A percentile compares a stretch with the other conserved stretches of the same genome.
Conservation (phyloP, 1,284 basidiomycete species). For the Quambalaria eucalypti region DNA sequence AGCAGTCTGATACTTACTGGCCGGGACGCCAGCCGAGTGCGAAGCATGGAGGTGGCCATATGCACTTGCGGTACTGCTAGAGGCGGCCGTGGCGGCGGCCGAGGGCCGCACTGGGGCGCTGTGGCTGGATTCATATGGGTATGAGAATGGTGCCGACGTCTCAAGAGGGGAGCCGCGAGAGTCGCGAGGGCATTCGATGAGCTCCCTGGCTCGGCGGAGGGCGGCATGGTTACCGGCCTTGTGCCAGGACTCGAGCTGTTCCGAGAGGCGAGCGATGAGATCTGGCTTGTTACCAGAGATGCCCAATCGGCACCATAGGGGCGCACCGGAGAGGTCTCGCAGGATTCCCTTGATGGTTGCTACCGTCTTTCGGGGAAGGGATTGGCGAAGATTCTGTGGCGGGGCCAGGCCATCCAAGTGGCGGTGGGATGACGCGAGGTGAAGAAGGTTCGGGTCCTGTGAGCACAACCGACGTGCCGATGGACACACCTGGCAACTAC, state of each 20-base stretch:
- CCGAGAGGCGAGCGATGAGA: slow-evolving; percentile 17
- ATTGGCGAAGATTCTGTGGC: neutral
- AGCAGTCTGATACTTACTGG: neutral
- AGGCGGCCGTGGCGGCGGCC: no score
- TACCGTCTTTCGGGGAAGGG: slow-evolving; percentile 11
- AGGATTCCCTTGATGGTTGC: slow-evolving; percentile 29
- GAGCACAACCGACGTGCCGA: no score
- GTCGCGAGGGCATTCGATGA: slow-evolving; percentile 1
- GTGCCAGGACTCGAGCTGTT: slow-evolving; percentile 6
- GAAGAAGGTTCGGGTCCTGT: no score
- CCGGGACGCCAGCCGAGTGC: slow-evolving; percentile 1
- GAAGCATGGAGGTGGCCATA: no score
- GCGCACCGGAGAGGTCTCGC: slow-evolving; percentile 19
- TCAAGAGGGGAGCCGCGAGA: neutral
- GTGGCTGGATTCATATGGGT: no score
- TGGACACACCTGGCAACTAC: no score
- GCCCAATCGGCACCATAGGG: no score
- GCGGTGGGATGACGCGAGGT: no score
- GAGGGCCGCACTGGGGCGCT: no score
- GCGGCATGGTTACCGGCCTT: slow-evolving; percentile 9
- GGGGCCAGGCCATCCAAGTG: no score
- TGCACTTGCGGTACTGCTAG: no score
- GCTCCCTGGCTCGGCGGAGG: slow-evolving; percentile 15
- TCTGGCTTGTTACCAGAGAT: slow-evolving; percentile 32
- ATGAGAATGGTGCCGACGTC: no score